Evolutionary conservation across 345 rosid species (phyloP).

Genomic region (Populus pruinosa): DNA sequence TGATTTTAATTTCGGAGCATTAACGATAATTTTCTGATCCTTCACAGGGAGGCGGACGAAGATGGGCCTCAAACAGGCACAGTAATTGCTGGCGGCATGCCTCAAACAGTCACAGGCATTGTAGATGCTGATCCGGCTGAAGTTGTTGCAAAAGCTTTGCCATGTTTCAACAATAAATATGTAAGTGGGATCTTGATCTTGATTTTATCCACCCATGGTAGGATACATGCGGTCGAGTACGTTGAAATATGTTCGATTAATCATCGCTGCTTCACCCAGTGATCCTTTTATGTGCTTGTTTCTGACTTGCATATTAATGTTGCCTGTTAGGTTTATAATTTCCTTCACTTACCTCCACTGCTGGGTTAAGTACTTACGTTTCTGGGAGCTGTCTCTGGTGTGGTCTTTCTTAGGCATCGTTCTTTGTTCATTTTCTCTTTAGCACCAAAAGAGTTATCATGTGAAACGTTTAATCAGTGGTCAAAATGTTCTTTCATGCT

Average conservation of each 20-base stretch:
- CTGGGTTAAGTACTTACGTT: neutral
- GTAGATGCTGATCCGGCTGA: constrained; percentile 42
- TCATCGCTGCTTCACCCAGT: neutral
- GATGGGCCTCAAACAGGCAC: neutral
- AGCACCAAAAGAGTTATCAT: neutral
- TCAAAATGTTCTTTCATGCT: neutral
- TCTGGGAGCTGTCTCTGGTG: neutral
- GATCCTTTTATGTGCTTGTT: neutral
- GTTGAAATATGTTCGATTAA: neutral
- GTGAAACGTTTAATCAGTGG: neutral
- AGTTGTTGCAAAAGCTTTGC: constrained; percentile 66
- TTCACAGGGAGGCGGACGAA: constrained; percentile 34
- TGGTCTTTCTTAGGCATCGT: neutral
- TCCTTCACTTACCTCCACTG: neutral
- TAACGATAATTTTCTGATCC: constrained; percentile 13
- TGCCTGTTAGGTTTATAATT: neutral
- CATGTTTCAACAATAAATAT: constrained; percentile 63
- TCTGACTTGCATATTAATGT: neutral
- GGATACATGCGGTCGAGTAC: neutral
- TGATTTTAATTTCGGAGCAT: neutral
- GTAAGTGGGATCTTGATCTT: constrained; percentile 30
- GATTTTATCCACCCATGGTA: neutral
- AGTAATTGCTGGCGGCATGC: neutral
- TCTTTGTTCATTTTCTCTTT: neutral
- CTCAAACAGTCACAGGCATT: constrained; percentile 9